These are phyloP conservation scores for Nemania bipapillata DNA, from an alignment of 2,329 filamentous ascomycete species.

Conservation along the genomic window DNA sequence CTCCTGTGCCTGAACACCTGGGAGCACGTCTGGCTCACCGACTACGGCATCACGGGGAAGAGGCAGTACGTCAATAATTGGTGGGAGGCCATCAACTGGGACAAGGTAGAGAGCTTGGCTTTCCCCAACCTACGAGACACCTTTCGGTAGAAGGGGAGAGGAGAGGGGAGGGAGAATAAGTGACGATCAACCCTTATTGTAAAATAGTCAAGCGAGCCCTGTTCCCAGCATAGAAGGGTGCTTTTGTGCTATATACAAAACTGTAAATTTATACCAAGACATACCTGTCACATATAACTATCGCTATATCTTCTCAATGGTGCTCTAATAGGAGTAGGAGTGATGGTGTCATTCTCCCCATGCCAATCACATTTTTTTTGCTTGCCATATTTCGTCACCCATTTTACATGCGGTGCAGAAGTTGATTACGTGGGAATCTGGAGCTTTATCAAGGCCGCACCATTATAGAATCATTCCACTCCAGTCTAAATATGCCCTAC, in stretches of 20 bases:
- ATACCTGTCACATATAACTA: background rate
- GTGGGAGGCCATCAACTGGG: constrained; percentile 92
- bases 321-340: background rate
- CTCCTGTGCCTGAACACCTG: constrained; percentile 94
- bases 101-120: constrained; percentile 67
- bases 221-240: constrained; percentile 10
- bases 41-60: constrained; percentile 83
- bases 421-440: too few relatives aligned
- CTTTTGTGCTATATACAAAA: constrained; percentile 31
- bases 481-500: background rate
- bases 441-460: too few relatives aligned
- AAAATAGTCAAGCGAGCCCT: constrained; percentile 27
- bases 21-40: constrained; percentile 91
- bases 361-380: too few relatives aligned
- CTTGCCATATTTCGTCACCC: too few relatives aligned
- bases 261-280: constrained; percentile 33
- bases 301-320: background rate
- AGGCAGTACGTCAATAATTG: constrained; percentile 77
- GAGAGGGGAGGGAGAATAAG: background rate
- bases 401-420: too few relatives aligned
- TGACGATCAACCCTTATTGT: constrained; percentile 24
- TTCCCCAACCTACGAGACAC: constrained; percentile 6
- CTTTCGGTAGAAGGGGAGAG: constrained; percentile 10
- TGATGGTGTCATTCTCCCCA: background rate
- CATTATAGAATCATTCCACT: background rate